Conservation (phyloP, 306 rosid species). For the Morella rubra region DNA sequence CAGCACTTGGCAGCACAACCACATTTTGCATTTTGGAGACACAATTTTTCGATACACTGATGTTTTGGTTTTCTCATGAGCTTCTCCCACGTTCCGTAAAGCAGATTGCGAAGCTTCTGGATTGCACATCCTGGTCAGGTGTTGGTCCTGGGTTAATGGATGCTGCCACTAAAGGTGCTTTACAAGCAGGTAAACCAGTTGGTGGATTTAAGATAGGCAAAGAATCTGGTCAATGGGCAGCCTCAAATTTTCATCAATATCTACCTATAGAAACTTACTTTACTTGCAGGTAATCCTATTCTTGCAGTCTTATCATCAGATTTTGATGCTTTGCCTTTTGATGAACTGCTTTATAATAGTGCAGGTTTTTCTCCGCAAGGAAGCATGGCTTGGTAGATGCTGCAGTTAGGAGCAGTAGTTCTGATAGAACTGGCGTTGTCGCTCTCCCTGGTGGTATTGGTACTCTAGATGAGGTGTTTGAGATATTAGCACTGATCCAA, state of each 20-base stretch:
- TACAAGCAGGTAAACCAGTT: slow-evolving; percentile 68
- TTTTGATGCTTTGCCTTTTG: background rate
- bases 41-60: background rate
- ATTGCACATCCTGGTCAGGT: slow-evolving; percentile 89
- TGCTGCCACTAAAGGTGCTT: slow-evolving; percentile 83
- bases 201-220: slow-evolving; percentile 87
- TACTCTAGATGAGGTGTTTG: slow-evolving; percentile 86
- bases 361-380: slow-evolving; percentile 95
- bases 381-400: slow-evolving; percentile 96
- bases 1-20: background rate
- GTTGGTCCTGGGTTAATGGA: slow-evolving; percentile 97
- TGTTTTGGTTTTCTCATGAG: background rate
- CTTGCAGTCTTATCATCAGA: slow-evolving; percentile 15
- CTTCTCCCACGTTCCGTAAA: slow-evolving; percentile 5
- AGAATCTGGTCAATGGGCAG: slow-evolving; percentile 85
- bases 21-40: background rate
- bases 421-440: slow-evolving; percentile 72
- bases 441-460: slow-evolving; percentile 94
- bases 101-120: slow-evolving; percentile 80
- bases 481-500: slow-evolving; percentile 73
- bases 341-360: slow-evolving; percentile 25
- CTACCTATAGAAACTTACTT: slow-evolving; percentile 71
- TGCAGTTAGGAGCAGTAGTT: slow-evolving; percentile 55
- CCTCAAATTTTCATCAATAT: slow-evolving; percentile 76
- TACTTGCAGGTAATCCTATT: slow-evolving; percentile 67